These are phyloP conservation scores for Candida pini DNA, from an alignment of 805 yeast genomes.

Conservation along the genomic window DNA sequence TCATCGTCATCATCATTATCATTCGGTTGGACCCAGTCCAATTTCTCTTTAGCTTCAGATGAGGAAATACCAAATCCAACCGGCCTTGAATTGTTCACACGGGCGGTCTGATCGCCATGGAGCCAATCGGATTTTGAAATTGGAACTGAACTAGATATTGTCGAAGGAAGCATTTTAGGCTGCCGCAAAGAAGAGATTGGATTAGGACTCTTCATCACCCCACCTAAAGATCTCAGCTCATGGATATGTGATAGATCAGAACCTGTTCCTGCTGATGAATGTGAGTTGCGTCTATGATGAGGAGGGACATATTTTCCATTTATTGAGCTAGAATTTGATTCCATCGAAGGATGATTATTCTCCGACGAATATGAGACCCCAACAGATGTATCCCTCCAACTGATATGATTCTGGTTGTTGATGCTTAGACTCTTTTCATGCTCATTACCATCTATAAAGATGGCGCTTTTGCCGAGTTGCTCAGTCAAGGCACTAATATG, in stretches of 20 bases:
- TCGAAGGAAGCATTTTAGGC: slow-evolving; percentile 17
- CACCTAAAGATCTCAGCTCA: too few species aligned
- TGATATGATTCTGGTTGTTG: too few species aligned
- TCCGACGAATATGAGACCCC: slow-evolving; percentile 22
- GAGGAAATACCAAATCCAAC: slow-evolving; percentile 15
- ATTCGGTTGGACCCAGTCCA: too few species aligned
- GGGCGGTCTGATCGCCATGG: too few species aligned
- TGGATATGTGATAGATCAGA: too few species aligned
- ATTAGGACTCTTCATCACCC: slow-evolving; percentile 5
- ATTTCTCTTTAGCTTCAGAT: too few species aligned
- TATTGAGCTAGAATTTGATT: slow-evolving; percentile 17
- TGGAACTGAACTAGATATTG: slow-evolving; percentile 33
- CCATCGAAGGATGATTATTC: slow-evolving; percentile 21
- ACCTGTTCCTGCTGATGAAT: slow-evolving; percentile 19
- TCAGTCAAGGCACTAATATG: slow-evolving; percentile 10
- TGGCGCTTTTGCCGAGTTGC: too few species aligned
- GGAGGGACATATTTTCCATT: slow-evolving; percentile 43
- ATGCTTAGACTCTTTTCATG: too few species aligned
- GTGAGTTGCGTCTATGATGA: slow-evolving; percentile 42
- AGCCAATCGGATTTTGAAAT: slow-evolving; percentile 30
- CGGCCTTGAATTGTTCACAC: too few species aligned
- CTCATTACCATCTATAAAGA: too few species aligned
- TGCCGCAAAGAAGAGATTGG: slow-evolving; percentile 9
- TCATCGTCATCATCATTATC: slow-evolving; percentile 10
- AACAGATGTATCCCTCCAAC: slow-evolving; percentile 24